Percentiles rank a stretch among this genome's conserved stretches.
Evolutionary conservation across 208 protist species (phyloP).

Genomic region (Lotmaria passim): DNA sequence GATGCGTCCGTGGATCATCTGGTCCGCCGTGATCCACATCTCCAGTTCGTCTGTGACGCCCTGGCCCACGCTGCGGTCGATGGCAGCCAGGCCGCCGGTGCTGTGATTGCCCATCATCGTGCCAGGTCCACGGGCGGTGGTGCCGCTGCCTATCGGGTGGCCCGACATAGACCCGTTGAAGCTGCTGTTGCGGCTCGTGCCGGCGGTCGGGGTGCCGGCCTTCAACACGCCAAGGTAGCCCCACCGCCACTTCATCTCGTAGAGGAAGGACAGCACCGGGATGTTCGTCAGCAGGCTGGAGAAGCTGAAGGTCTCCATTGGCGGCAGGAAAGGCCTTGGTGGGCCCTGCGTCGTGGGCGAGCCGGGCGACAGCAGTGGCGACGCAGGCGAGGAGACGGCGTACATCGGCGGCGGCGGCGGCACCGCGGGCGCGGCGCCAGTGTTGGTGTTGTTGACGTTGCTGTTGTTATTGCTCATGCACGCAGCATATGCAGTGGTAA

Average conservation of each 20-base stretch:
- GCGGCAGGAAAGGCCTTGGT: slow-evolving; percentile 44
- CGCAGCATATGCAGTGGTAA: too few relatives aligned
- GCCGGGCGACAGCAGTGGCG: not conserved
- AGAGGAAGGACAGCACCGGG: slow-evolving; percentile 82
- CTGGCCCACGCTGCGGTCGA: slow-evolving; percentile 42
- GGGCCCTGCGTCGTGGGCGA: slow-evolving; percentile 13
- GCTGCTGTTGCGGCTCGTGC: slow-evolving; percentile 22
- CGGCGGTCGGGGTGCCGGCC: slow-evolving; percentile 33
- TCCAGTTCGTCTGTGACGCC: slow-evolving; percentile 73
- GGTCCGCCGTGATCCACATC: slow-evolving; percentile 86
- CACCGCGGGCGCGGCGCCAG: not conserved
- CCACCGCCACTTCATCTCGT: slow-evolving; percentile 88
- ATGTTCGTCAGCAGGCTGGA: slow-evolving; percentile 87
- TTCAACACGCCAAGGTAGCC: slow-evolving; percentile 68
- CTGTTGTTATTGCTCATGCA: not conserved
- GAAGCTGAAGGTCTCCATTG: slow-evolving; percentile 90
- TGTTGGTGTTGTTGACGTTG: not conserved
- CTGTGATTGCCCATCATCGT: slow-evolving; percentile 36
- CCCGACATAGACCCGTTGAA: slow-evolving; percentile 7
- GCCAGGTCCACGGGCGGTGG: slow-evolving; percentile 22
- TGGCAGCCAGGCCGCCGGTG: slow-evolving; percentile 32
- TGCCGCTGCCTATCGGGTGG: slow-evolving; percentile 7
- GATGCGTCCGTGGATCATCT: slow-evolving; percentile 83
- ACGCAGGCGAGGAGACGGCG: not conserved
- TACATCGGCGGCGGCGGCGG: slow-evolving; percentile 16